phyloP scores from a whole-genome alignment of 179 eudicot genomes.

The Drosera spatulata region DNA sequence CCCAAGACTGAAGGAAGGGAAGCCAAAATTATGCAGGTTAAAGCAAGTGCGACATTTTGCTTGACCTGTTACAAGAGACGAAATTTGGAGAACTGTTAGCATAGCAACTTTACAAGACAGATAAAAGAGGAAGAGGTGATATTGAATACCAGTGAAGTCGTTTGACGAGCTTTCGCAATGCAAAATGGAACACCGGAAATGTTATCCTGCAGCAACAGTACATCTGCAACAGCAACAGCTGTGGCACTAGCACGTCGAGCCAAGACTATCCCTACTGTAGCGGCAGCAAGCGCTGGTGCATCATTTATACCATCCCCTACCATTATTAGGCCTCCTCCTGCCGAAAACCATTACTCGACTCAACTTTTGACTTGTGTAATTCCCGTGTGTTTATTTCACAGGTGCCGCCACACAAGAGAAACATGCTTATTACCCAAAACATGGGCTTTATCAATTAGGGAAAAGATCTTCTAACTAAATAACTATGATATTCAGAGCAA shows the following conservation, averaged over 20 bases:
- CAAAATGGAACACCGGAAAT: constrained; percentile 90
- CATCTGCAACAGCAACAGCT: constrained; percentile 88
- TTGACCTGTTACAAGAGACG: constrained; percentile 37
- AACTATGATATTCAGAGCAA: too few relatives aligned
- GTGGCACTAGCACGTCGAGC: constrained; percentile 95
- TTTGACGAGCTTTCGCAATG: constrained; percentile 84
- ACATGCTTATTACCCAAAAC: too few relatives aligned
- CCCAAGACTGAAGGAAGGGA: constrained; percentile 91
- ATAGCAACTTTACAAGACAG: neutral
- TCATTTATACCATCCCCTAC: constrained; percentile 98
- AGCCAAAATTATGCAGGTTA: constrained; percentile 76
- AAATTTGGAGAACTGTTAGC: too few relatives aligned
- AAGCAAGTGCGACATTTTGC: constrained; percentile 93
- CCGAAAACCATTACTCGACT: neutral
- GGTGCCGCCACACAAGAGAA: too few relatives aligned
- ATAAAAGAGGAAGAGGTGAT: neutral
- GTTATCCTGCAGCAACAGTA: constrained; percentile 80
- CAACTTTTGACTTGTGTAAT: too few relatives aligned
- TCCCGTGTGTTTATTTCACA: too few relatives aligned
- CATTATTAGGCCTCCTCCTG: constrained; percentile 92
- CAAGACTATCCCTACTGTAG: constrained; percentile 86
- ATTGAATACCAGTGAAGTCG: constrained; percentile 61
- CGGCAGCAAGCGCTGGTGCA: constrained; percentile 99
- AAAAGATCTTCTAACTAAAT: too few relatives aligned
- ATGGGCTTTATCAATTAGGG: too few relatives aligned